Evolutionary conservation across 306 rosid genomes (phyloP).

Genomic region (Vachellia collinsii): DNA sequence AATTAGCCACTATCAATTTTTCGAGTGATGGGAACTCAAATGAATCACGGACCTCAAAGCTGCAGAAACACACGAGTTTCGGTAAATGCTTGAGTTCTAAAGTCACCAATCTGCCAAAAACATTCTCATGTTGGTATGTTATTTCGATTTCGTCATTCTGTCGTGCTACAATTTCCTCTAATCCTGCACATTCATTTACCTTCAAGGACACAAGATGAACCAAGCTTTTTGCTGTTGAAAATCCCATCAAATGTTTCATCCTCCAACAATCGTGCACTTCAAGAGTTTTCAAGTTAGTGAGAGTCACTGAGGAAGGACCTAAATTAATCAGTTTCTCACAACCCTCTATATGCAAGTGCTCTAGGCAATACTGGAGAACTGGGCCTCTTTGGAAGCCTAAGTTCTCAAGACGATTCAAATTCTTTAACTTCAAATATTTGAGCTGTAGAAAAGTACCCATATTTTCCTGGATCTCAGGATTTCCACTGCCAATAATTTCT

Average conservation of each 20-base stretch:
- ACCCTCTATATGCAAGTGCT: background rate
- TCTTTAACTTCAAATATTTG: background rate
- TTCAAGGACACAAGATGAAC: slow-evolving; percentile 25
- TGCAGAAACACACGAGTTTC: background rate
- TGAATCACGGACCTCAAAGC: background rate
- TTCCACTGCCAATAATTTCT: too few species aligned
- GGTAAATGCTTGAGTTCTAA: background rate
- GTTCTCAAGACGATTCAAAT: background rate
- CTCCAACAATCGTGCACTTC: background rate
- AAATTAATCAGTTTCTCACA: background rate
- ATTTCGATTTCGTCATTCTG: background rate
- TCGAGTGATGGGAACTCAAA: background rate
- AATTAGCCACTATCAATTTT: background rate
- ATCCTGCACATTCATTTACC: background rate
- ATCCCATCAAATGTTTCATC: background rate
- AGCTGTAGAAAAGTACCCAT: background rate
- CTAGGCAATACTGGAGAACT: background rate
- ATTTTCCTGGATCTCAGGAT: background rate
- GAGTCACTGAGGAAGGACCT: background rate
- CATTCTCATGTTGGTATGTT: background rate
- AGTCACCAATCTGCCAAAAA: slow-evolving; percentile 8
- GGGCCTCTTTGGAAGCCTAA: background rate
- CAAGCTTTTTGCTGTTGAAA: slow-evolving; percentile 32
- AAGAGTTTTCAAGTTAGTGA: slow-evolving; percentile 25
- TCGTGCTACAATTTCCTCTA: slow-evolving; percentile 15